Evolutionary conservation across 768 basidiomycete species (phyloP), one percentile per base, ranked within the genome.

Genomic region (Pleurotus eryngii): DNA sequence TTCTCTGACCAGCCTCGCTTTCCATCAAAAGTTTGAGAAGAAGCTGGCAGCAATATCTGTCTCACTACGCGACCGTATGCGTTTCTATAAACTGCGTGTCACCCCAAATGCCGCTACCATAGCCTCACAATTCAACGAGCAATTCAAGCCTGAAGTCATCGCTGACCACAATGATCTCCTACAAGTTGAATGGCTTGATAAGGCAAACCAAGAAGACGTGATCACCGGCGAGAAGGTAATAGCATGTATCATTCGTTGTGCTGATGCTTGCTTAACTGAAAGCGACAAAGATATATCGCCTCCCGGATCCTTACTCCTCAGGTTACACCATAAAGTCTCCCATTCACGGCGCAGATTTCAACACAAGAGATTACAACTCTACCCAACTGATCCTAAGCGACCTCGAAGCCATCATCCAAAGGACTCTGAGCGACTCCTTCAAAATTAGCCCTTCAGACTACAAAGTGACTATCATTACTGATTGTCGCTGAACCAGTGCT

Each of bases 101-200:
- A 92, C 84, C 20, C 87, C 77, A 18, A 88, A 85, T 68, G 88
- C 84, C 42, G 81, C 82, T 5, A 77, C 75, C 49, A 86, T 90
- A 45, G 90, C 89, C 0, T 82, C 86, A 4, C 84, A 81, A 9
- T 93, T 89, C 70, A 97, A 96, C 66, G 84, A 84, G 58, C 86
- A 87, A 59, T 91, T 93, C 68, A 83, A 84, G 66, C 89, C 92
- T 2, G 92, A 95, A 66, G 82, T 82, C n/a, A 92, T 98, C 38
- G 80, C 85, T 5, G 92, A 93, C 60, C 79, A 83, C 49, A 92
- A 92, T 63, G 95, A 96, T 66, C 85, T 88, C 9, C 90, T 84
- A 67, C 76, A 83, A 45, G 79, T 92, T 8, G 90, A 95, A 49
- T 98, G 95, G 95, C 86, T 93, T 26, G 80, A 83, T 18, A 70